Evolutionary conservation across 2,329 filamentous ascomycete genomes (phyloP), one percentile per base, ranked within the genome.

Genomic region (Thelonectria olida): DNA sequence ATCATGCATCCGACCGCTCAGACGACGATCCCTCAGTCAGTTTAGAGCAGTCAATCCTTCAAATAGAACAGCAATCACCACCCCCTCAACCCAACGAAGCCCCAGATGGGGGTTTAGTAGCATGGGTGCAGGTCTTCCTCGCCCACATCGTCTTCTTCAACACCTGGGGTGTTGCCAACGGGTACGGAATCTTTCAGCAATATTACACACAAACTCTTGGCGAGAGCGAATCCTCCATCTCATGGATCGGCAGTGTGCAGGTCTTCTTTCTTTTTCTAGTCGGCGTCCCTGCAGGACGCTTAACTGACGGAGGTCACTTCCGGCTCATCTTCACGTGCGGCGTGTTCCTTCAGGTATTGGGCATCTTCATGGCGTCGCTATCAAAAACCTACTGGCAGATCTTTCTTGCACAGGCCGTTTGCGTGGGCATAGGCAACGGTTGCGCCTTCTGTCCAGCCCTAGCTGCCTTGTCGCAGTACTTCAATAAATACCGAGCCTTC

Each of bases 381-480:
- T 75, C 72, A 19, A 78, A 71, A 1, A 65, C 70, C 5, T 86
- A 84, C 72, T 85, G 79, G 78, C 82, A 85, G 41, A 70, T 84
- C 5, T 74, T 85, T 44, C 73, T 85, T 1, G 76, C 81, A 0
- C 83, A 85, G 63, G 82, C 83, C 5, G 67, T 84, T 2, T 80
- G 83, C 42, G 68, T 80, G 6, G 83, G 83, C 0, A 54, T 84
- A 1, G 86, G 85, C 0, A 81, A 82, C 19, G 88, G 86, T 1
- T 81, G 82, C 53, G 77, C 87, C 7, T 89, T 87, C 69, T 80
- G 85, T 10, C 84, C 88, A 0, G 81, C 83, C 4, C 78, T 90
- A 20, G 85, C 87, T 9, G 79, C 90, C 8, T 74, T 90, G 12
- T 84, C 87, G 0, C 84, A 86, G n/a, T 90, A 90, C 63, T 90